Base-by-base conservation (phyloP, 108 stramenopile genomes). In the Cyclotella cryptica region DNA sequence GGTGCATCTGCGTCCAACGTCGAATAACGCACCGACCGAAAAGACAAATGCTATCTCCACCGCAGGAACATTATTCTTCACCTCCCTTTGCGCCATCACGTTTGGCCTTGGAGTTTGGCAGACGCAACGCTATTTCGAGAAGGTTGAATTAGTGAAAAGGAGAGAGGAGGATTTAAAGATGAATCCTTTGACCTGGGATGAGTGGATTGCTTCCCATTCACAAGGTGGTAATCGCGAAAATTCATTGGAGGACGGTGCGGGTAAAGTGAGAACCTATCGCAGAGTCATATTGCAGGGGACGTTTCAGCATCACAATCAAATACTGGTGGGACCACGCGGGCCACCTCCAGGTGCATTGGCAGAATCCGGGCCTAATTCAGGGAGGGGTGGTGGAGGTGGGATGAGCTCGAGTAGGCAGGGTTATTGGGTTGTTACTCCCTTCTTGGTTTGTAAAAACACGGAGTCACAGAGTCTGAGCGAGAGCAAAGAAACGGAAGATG, bases 81-180 rank as follows among this genome's bases (percentile, higher is more conserved):
- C 89, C 43, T 80, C 86, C 15, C 77, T 95, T 28, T 92, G 90
- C 79, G 90, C 82, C 28, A 75, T 87, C n/a, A 95, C 94, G 14
- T 95, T 95, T 71, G 89, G 85, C 0, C 71, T 95, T 54, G 94
- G 94, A 58, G 65, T 72, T 27, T 95, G 94, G 94, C 94, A 95
- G 54, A 81, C 89, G 15, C 74, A 87, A 74, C 89, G 94, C n/a
- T 90, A 88, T 41, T 86, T 90, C 69, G 86, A 90, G 73, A 95
- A 93, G 71, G 63, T 88, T 2, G 79, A 85, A 2, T 59, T 88
- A 67, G 84, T 92, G 15, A 60, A 78, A 21, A 78, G 88, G 57
- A 83, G 92, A 13, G 19, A 89, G 24, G 69, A 72, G n/a, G 88
- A 92, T 64, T 77, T 94, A 57, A 52, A 40, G 9, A 68, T 86